A percentile compares a stretch with the other conserved stretches of the same genome.
Conservation (phyloP, 140 eudicot species). For the Flaveria floridana region DNA sequence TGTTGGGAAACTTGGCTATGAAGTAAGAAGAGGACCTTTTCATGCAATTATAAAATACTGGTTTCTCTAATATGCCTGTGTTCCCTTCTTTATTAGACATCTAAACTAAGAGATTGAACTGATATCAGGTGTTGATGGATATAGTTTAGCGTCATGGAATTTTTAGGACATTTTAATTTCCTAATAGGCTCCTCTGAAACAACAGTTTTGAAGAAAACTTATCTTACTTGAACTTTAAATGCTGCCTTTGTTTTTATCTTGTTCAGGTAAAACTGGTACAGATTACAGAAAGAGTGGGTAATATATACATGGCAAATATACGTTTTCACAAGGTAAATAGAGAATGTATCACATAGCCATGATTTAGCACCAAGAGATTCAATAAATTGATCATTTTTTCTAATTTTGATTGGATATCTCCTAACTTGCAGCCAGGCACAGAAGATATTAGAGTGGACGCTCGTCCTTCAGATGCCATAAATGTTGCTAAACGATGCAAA, state of each 20-base stretch:
- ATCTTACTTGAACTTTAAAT: neutral
- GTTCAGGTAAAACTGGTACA: slow-evolving; percentile 63
- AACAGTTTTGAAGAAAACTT: neutral
- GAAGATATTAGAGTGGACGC: slow-evolving; percentile 61
- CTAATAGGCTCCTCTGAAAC: neutral
- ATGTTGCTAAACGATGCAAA: slow-evolving; percentile 70
- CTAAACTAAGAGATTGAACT: slow-evolving; percentile 3
- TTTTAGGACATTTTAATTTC: neutral
- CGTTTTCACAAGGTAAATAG: slow-evolving; percentile 53
- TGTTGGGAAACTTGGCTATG: slow-evolving; percentile 53
- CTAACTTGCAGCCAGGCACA: slow-evolving; percentile 53
- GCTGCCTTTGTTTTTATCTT: slow-evolving; percentile 4
- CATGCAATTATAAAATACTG: slow-evolving; percentile 17
- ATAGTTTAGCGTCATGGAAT: neutral
- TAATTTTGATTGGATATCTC: slow-evolving; percentile 17
- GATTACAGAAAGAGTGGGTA: slow-evolving; percentile 63
- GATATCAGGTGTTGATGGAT: neutral
- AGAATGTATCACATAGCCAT: slow-evolving; percentile 7
- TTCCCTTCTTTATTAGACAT: slow-evolving; percentile 4
- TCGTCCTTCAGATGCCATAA: slow-evolving; percentile 88
- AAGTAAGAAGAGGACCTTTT: slow-evolving; percentile 43
- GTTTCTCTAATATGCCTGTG: slow-evolving; percentile 4
- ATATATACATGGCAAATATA: slow-evolving; percentile 55
- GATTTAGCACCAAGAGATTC: slow-evolving; percentile 2
- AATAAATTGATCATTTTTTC: neutral